Evolutionary conservation across 73 alveolate genomes (phyloP).

Genomic region (Stentor roeselii): DNA sequence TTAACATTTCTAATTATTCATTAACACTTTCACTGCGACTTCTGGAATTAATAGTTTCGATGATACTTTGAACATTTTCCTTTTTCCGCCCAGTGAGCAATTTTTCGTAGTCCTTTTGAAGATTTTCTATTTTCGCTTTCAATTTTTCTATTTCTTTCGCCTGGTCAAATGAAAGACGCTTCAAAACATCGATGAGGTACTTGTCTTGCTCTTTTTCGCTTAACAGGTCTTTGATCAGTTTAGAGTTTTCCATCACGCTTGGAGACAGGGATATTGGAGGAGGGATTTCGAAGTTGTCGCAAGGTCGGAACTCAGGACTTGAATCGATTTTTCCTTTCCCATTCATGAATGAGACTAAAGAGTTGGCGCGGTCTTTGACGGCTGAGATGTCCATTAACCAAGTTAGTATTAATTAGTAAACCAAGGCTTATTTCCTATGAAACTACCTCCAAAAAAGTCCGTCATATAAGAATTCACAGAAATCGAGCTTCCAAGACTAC

Average conservation of each 20-base stretch:
- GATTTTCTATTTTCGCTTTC: background rate
- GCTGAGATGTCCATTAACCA: background rate
- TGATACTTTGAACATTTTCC: background rate
- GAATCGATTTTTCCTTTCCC: background rate
- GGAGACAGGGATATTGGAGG: slow-evolving; percentile 24
- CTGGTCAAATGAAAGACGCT: background rate
- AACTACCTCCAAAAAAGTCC: too few species aligned
- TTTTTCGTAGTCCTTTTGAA: background rate
- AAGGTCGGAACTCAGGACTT: slow-evolving; percentile 19
- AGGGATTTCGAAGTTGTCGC: background rate
- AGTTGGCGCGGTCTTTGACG: background rate
- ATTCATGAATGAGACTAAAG: background rate
- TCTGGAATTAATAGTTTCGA: background rate
- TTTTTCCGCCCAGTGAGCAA: background rate
- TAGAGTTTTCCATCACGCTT: background rate
- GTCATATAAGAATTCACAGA: too few species aligned
- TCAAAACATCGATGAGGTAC: background rate
- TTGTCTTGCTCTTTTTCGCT: slow-evolving; percentile 20
- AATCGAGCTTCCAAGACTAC: too few species aligned
- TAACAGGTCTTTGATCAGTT: background rate
- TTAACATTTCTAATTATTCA: too few species aligned
- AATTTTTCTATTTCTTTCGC: background rate
- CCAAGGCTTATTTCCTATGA: too few species aligned
- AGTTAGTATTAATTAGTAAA: too few species aligned
- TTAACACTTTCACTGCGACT: slow-evolving; percentile 13